Percentiles rank a stretch among this genome's conserved stretches.
phyloP scores from a whole-genome alignment of 495 filamentous ascomycete species.

The Daldinia bambusicola region DNA sequence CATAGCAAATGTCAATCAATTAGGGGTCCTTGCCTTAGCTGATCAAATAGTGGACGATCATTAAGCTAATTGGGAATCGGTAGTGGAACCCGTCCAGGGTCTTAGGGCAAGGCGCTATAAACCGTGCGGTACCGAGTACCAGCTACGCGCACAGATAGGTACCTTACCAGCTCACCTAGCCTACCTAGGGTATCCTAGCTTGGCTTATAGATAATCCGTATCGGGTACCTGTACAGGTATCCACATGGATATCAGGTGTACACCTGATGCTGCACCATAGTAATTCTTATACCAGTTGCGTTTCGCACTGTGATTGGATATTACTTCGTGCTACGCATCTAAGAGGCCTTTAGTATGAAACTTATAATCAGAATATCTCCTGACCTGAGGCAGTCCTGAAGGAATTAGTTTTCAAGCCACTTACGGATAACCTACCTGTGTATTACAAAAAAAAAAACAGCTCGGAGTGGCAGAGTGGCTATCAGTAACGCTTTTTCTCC shows the following conservation, averaged over 20 bases:
- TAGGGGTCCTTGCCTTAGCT: slow-evolving; percentile 19
- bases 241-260: too few species aligned
- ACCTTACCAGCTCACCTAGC: too few species aligned
- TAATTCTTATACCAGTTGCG: slow-evolving; percentile 1
- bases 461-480: too few species aligned
- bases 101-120: slow-evolving; percentile 11
- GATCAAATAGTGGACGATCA: slow-evolving; percentile 28
- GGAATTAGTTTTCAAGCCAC: too few species aligned
- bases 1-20: slow-evolving; percentile 25
- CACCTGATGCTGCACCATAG: neutral
- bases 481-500: too few species aligned
- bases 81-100: slow-evolving; percentile 23
- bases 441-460: too few species aligned
- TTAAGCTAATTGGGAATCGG: slow-evolving; percentile 21
- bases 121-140: slow-evolving; percentile 13
- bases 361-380: too few species aligned
- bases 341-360: neutral
- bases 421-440: too few species aligned
- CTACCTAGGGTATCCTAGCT: too few species aligned
- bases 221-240: neutral
- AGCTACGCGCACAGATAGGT: neutral
- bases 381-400: too few species aligned
- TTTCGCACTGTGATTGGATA: slow-evolving; percentile 23
- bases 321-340: neutral
- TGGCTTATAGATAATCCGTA: neutral